Percentiles rank a stretch among this genome's conserved stretches.
Conservation (phyloP, 2,329 filamentous ascomycete species). For the Ambrosiella beaveri region DNA sequence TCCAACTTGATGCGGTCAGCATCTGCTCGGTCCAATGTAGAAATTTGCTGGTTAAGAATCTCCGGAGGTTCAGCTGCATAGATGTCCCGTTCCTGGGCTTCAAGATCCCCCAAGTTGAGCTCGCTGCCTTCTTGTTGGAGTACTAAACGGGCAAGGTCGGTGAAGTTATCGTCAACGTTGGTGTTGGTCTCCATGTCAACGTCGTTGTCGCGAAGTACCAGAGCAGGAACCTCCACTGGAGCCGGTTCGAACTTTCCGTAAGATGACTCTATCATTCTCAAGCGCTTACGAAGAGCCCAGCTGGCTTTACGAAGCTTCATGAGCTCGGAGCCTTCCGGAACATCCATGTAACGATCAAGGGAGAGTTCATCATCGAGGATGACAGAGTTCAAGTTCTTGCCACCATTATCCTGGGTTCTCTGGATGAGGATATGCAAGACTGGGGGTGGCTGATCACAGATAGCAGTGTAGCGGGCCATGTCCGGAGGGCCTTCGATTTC, state of each 20-base stretch:
- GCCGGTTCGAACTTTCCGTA: conserved; percentile 7
- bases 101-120: neutral
- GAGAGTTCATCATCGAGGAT: conserved; percentile 67
- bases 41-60: neutral
- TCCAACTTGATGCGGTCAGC: conserved; percentile 4
- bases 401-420: conserved; percentile 54
- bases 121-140: conserved; percentile 8
- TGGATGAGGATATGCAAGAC: conserved; percentile 83
- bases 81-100: neutral
- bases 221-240: neutral
- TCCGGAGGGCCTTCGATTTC: conserved; percentile 47
- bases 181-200: neutral
- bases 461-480: conserved; percentile 47
- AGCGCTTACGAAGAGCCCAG: conserved; percentile 42
- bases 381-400: conserved; percentile 63
- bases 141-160: conserved; percentile 1
- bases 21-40: neutral
- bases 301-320: conserved; percentile 47
- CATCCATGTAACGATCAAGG: conserved; percentile 74
- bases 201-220: neutral
- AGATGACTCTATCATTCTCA: neutral
- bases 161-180: neutral
- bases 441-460: conserved; percentile 54
- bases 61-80: neutral
- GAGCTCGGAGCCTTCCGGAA: conserved; percentile 39